Base-by-base conservation (phyloP, 2,329 filamentous ascomycete genomes). In the Neopestalotiopsis clavispora region DNA sequence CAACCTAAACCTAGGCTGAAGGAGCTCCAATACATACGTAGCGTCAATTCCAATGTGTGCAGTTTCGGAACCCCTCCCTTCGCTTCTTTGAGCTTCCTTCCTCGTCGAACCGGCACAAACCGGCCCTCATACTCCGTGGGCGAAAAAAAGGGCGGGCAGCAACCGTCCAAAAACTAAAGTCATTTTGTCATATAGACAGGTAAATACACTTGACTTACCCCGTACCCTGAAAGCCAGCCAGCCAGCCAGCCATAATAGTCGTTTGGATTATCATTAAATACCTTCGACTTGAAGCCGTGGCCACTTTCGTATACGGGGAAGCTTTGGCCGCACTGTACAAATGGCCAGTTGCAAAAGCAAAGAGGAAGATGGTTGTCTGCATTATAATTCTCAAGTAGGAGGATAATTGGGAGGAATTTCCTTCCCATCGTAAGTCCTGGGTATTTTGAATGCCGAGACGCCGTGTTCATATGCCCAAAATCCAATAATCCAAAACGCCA, bases 391-490 rank as follows among this genome's bases (percentile, higher is more conserved):
- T 52, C 45, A 52, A n/a, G 45, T 23, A 9, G 45, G 45, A 52
- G 10, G 10, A 6, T 52, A 14, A 52, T 7, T 13, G 34, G 32
- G 20, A 13, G 38, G 32, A 38, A 28, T 28, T 38, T 38, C 34
- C n/a, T 52, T 52, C n/a, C 45, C 45, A 7, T 52, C 20, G 45
- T 52, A 17, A 52, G 17, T 56, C 63, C 63, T 45, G 63, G 63
- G 63, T 66, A 66, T 66, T 66, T 66, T 66, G 45, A 45, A 23
- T 49, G 63, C 63, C 63, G 49, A 57, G 38, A 66, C 63, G 63
- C 45, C 63, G 40, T 52, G 17, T 52, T 52, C 45, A 66, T 23
- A 65, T 52, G 62, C 62, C 38, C 42, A 49, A 13, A 28, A 28
- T 28, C 23, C 23, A 28, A 32, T 28, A 17, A 57, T 57, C 63